Conservation (phyloP, 441 rosid genomes). For the Corymbia citriodora region DNA sequence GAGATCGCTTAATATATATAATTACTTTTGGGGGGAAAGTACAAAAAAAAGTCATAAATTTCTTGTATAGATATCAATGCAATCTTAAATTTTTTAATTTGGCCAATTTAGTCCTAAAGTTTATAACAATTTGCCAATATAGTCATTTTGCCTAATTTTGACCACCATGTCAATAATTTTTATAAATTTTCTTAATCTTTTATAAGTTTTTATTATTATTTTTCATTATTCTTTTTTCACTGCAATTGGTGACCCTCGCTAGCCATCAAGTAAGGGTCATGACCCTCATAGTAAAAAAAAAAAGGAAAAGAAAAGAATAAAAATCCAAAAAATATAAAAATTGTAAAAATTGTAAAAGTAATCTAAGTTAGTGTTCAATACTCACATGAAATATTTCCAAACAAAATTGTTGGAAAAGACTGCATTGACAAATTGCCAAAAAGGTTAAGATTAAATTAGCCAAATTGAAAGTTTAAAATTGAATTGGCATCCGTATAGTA, state of each 20-base stretch:
- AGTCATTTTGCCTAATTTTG: not conserved
- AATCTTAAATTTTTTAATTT: rapidly evolving
- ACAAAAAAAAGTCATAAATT: not conserved
- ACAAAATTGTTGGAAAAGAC: rapidly evolving
- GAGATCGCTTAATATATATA: not conserved
- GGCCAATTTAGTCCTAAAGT: rapidly evolving
- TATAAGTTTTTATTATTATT: too few relatives aligned
- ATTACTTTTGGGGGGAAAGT: not conserved
- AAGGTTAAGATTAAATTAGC: rapidly evolving
- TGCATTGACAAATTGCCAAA: not conserved
- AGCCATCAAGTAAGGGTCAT: too few relatives aligned
- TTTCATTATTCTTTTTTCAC: not conserved
- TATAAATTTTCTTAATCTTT: not conserved
- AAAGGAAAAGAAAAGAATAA: not conserved
- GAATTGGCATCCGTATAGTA: rapidly evolving
- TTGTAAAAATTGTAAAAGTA: not conserved
- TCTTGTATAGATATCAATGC: rapidly evolving
- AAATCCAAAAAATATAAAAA: not conserved
- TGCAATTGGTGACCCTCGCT: too few relatives aligned
- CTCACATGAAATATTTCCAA: not conserved
- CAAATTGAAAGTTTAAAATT: not conserved
- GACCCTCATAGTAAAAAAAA: too few relatives aligned
- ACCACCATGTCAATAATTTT: rapidly evolving
- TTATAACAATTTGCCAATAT: not conserved
- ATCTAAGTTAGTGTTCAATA: rapidly evolving